Percentiles rank a stretch among this genome's conserved stretches.
These are phyloP conservation scores for Dactylellina parvicollis DNA, from an alignment of 2,329 filamentous ascomycete species.

Conservation along the genomic window DNA sequence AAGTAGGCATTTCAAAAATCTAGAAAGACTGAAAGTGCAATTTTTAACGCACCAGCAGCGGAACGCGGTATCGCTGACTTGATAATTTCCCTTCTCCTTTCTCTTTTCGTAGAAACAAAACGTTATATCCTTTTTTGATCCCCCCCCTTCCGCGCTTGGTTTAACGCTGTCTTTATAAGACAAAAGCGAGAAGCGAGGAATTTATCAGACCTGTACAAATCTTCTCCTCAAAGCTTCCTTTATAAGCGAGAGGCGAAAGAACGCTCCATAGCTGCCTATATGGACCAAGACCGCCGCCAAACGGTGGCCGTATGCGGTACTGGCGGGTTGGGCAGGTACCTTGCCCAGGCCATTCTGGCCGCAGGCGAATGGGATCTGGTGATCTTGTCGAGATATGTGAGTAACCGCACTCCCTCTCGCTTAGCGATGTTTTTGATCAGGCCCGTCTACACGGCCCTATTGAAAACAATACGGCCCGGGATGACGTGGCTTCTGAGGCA, in stretches of 20 bases:
- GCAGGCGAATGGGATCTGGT: conserved; percentile 55
- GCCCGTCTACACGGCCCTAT: neutral
- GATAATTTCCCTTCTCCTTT: conserved; percentile 9
- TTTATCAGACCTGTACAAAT: conserved; percentile 22
- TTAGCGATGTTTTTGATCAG: conserved; percentile 41
- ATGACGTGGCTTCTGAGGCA: conserved; percentile 49
- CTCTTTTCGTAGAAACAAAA: conserved; percentile 30
- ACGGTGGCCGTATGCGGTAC: conserved; percentile 57
- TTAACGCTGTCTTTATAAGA: conserved; percentile 14
- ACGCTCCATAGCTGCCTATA: conserved; percentile 21
- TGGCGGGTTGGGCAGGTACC: conserved; percentile 55
- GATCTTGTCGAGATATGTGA: conserved; percentile 57
- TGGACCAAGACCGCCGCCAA: conserved; percentile 22
- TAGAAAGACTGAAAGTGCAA: conserved; percentile 15
- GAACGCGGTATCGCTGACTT: conserved; percentile 20
- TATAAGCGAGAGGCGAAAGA: conserved; percentile 11
- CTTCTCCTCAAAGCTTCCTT: conserved; percentile 19
- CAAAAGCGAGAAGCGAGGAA: conserved; percentile 7
- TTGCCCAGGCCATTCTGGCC: conserved; percentile 53
- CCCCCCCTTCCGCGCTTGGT: conserved; percentile 28
- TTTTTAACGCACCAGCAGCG: conserved; percentile 30
- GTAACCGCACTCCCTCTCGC: conserved; percentile 43
- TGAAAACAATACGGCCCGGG: neutral
- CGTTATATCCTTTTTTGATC: conserved; percentile 44
- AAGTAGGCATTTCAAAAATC: conserved; percentile 29